Base-by-base conservation (phyloP, 1,139 yeast species). In the Blastobotrys illinoisensis region DNA sequence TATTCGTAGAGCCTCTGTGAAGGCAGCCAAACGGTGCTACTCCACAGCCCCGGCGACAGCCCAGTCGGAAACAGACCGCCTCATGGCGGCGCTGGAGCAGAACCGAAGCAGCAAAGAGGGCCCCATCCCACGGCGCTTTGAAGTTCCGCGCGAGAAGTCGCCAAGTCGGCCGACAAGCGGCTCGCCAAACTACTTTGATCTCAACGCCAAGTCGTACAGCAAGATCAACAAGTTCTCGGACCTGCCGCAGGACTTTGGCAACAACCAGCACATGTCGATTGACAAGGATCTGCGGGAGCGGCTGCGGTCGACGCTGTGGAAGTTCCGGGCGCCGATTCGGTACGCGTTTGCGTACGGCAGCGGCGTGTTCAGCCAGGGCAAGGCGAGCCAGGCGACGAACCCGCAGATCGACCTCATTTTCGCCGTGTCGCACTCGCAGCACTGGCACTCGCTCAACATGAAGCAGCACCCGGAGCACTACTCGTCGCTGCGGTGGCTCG, bases 311-410 rank as follows among this genome's bases (percentile, higher is more conserved):
- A 77, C 87, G 3, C 67, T 85, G 20, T 70, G 80, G 67, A 73
- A 78, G 47, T 88, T 88, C 67, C 72, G 80, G 50, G 86, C 90
- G 0, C 90, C 93, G 0, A 79, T 88, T 20, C 74, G 81, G 54
- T 86, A 79, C 62, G 85, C 93, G 0, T 85, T 91, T 69, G 99
- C 98, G 0, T 95, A 95, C 69, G 99, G 99, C 1, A 87, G 96
- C 7, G 97, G 97, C 3, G 97, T 95, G 0, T 87, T 95, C 63
- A 79, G 83, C 28, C 99, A 95, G 68, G 90, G 90, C 4, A 62
- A 67, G 5, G 67, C 69, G 36, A 64, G 69, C 26, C 59, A 56
- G 20, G 48, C 58, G 13, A 50, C 58, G 21, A 50, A 54, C 32
- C 85, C 90, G 1, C 99, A 93, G 69, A 79, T 89, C 11, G 99